phyloP scores from a whole-genome alignment of 768 basidiomycete species.

The Rhodosporidiobolus sp. region DNA sequence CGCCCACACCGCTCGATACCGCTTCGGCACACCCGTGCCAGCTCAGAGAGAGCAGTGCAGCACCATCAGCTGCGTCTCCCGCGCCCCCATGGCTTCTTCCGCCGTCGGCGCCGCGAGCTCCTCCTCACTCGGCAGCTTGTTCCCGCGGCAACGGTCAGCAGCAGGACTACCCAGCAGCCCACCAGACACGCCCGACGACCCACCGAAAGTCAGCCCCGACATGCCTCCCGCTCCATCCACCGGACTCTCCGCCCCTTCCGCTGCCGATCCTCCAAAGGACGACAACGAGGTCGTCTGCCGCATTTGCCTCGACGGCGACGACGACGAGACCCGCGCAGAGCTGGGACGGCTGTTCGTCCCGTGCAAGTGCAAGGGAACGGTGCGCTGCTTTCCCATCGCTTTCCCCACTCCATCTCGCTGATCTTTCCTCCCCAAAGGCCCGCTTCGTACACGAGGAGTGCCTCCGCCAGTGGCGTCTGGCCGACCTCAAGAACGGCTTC shows the following conservation, averaged over 20 bases:
- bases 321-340: not conserved
- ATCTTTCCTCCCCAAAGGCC: not conserved
- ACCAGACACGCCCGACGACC: too few species aligned
- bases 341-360: not conserved
- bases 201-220: too few species aligned
- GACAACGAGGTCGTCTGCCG: not conserved
- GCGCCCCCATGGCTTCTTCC: constrained; percentile 52
- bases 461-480: not conserved
- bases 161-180: too few species aligned
- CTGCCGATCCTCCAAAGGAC: not conserved
- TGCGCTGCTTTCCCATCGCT: not conserved
- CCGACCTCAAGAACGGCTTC: not conserved
- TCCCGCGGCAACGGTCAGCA: not conserved
- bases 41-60: too few species aligned
- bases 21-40: too few species aligned
- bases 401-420: not conserved
- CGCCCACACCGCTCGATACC: too few species aligned
- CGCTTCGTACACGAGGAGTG: not conserved
- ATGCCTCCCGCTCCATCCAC: too few species aligned
- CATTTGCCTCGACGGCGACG: not conserved
- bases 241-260: too few species aligned
- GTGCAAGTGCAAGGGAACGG: not conserved
- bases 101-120: not conserved
- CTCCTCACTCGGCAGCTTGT: not conserved
- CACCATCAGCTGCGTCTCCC: constrained; percentile 53